These are phyloP conservation scores for Trichoderma sp. DNA, from an alignment of 2,329 filamentous ascomycete genomes.

Conservation along the genomic window DNA sequence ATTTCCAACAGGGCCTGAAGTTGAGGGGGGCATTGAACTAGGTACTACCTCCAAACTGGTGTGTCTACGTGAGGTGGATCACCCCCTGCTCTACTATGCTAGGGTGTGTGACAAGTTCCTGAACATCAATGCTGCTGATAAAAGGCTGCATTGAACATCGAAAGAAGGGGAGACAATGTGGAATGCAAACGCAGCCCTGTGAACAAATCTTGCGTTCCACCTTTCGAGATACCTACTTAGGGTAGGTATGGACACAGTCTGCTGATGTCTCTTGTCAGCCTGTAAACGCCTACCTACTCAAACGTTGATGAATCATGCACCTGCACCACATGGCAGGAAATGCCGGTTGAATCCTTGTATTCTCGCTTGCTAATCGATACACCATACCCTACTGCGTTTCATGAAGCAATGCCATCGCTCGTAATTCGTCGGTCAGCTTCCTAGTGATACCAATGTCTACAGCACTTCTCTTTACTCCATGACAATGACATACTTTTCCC, in stretches of 20 bases:
- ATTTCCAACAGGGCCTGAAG: background rate
- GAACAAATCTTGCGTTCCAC: too few species aligned
- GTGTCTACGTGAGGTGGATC: background rate
- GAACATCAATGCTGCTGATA: background rate
- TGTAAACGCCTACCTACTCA: too few species aligned
- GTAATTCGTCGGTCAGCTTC: background rate
- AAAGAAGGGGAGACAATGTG: too few species aligned
- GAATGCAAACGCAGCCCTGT: too few species aligned
- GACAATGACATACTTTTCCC: slow-evolving; percentile 18
- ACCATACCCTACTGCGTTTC: background rate
- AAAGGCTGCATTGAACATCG: background rate
- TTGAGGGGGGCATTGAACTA: background rate
- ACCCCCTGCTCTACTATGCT: background rate
- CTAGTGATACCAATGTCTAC: background rate
- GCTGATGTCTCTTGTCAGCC: too few species aligned
- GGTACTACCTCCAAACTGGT: background rate
- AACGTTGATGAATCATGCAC: background rate
- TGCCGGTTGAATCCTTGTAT: background rate
- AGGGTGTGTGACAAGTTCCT: background rate
- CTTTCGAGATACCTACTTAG: too few species aligned
- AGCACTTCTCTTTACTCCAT: slow-evolving; percentile 8
- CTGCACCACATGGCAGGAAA: background rate
- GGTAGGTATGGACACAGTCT: too few species aligned
- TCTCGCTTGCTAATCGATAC: background rate
- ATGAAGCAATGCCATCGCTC: background rate